Conservation (phyloP, 352 stramenopile species). For the Globisporangium orthogonon region DNA sequence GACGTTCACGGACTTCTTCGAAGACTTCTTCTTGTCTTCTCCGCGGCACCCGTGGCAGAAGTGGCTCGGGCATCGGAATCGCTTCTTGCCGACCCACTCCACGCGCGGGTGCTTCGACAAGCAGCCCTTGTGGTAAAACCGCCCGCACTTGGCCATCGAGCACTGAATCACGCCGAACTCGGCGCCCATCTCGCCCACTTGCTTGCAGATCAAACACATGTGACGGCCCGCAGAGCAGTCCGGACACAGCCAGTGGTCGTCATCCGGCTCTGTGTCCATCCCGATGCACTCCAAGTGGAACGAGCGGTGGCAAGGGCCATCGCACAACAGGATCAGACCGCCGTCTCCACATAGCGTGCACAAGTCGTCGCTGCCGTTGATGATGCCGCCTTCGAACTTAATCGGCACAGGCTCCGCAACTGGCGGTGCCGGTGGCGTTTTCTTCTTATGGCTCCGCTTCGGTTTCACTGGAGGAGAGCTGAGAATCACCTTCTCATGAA, state of each 20-base stretch:
- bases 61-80: conserved; percentile 89
- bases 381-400: conserved; percentile 45
- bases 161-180: conserved; percentile 90
- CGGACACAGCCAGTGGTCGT: conserved; percentile 88
- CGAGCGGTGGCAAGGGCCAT: conserved; percentile 89
- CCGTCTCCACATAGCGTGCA: conserved; percentile 91
- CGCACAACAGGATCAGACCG: conserved; percentile 88
- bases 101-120: conserved; percentile 67
- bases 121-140: conserved; percentile 91
- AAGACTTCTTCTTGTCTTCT: conserved; percentile 17
- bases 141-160: conserved; percentile 87
- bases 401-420: conserved; percentile 6
- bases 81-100: conserved; percentile 84
- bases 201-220: conserved; percentile 90
- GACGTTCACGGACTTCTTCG: conserved; percentile 42
- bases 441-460: conserved; percentile 18
- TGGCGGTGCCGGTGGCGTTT: neutral
- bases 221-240: conserved; percentile 86
- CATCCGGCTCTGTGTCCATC: conserved; percentile 74
- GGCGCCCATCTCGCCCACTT: conserved; percentile 85
- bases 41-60: conserved; percentile 74
- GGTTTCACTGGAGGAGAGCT: conserved; percentile 12
- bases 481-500: neutral
- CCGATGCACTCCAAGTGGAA: conserved; percentile 92
- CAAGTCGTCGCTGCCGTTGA: conserved; percentile 87